These are phyloP conservation scores for Tricholoma saponaceum DNA, from an alignment of 768 basidiomycete species.

Conservation along the genomic window DNA sequence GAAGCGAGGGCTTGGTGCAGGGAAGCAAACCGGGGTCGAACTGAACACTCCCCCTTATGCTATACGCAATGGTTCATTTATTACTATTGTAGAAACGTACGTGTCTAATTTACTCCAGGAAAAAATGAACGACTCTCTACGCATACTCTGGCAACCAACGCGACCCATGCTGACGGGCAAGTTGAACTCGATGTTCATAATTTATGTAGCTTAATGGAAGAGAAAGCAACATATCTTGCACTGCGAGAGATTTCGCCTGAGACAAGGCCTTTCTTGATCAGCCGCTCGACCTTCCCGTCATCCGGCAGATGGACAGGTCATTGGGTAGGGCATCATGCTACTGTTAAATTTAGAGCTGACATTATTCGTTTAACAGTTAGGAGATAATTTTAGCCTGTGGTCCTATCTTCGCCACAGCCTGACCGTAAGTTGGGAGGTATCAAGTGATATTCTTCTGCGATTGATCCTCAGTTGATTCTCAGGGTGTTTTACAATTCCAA, in stretches of 20 bases:
- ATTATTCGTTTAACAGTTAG: constrained; percentile 40
- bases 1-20: constrained; percentile 49
- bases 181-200: constrained; percentile 68
- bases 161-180: constrained; percentile 60
- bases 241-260: constrained; percentile 49
- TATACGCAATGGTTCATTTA: constrained; percentile 61
- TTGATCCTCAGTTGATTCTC: constrained; percentile 15
- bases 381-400: constrained; percentile 78
- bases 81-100: background rate
- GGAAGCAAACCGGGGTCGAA: constrained; percentile 40
- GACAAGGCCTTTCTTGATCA: constrained; percentile 67
- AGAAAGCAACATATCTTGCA: constrained; percentile 59
- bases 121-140: constrained; percentile 42
- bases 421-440: constrained; percentile 21
- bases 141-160: constrained; percentile 65
- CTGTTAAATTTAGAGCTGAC: background rate
- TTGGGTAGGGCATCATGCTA: constrained; percentile 43
- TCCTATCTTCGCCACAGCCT: constrained; percentile 66
- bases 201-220: constrained; percentile 70
- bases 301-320: constrained; percentile 70
- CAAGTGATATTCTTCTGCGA: background rate
- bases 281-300: constrained; percentile 65
- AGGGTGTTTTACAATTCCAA: constrained; percentile 80
- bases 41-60: constrained; percentile 61
- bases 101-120: constrained; percentile 27